phyloP scores from a whole-genome alignment of 768 basidiomycete genomes.

The Glaciozyma antarctica region DNA sequence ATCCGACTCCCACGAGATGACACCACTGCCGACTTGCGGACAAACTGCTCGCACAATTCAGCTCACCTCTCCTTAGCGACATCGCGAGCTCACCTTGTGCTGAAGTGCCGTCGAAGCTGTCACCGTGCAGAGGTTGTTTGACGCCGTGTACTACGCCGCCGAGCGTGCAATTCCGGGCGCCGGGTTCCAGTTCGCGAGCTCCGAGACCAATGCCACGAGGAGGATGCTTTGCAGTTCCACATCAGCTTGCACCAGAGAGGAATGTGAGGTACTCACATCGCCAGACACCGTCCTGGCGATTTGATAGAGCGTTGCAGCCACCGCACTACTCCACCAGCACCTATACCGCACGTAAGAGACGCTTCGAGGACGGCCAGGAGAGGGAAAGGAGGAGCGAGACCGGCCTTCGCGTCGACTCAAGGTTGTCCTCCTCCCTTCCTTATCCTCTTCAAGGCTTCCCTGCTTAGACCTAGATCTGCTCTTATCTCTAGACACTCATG shows the following conservation, averaged over 20 bases:
- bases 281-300: not conserved
- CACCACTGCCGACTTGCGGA: not conserved
- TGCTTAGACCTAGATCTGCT: too few relatives aligned
- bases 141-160: not conserved
- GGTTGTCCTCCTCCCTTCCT: too few relatives aligned
- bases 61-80: not conserved
- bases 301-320: not conserved
- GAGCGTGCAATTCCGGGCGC: not conserved
- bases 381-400: too few relatives aligned
- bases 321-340: too few relatives aligned
- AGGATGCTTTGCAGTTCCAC: not conserved
- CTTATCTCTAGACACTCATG: too few relatives aligned
- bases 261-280: not conserved
- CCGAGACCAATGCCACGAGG: not conserved
- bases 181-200: not conserved
- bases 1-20: not conserved
- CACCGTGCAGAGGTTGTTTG: not conserved
- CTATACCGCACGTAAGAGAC: too few relatives aligned
- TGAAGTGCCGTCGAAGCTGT: not conserved
- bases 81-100: not conserved
- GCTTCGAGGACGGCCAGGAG: too few relatives aligned
- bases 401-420: too few relatives aligned
- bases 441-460: too few relatives aligned
- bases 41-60: constrained; percentile 1
- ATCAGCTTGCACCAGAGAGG: not conserved